Base-by-base conservation (phyloP, 495 filamentous ascomycete species). In the Annulohypoxylon maeteangense region DNA sequence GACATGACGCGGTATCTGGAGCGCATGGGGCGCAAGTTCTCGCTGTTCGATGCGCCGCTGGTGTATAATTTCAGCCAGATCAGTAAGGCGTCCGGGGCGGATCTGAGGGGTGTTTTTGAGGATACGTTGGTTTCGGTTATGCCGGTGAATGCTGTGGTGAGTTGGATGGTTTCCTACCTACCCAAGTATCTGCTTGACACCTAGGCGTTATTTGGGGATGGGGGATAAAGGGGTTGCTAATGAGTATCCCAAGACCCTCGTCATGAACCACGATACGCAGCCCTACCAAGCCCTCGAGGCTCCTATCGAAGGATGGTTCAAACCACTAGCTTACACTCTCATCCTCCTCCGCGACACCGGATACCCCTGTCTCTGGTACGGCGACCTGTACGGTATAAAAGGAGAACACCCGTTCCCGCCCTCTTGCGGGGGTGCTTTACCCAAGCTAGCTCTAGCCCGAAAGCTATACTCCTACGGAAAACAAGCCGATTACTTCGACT, bases 271-370 rank as follows among this genome's bases (percentile, higher is more conserved):
- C 23, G 47, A 51, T 23, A 51, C 47, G 0, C 47, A 51, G 12
- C 47, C 47, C 23, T 51, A 51, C 47, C 47, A 51, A 29, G 47
- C 47, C 25, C 47, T 51, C 47, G 47, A 51, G 23, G 47, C 47
- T 1, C 47, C 47, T 51, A 51, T 51, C 10, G 47, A 51, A 11
- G 47, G 47, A 20, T 51, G 47, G 47, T 51, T 51, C 10, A 51
- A 51, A 51, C 47, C 47, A n/a, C 23, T 51, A 1, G 47, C 47
- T 16, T 51, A 51, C 7, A 23, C 22, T 29, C 47, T 51, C 0
- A 51, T 51, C 47, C 47, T 51, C 23, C 47, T 51, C 11, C 47
- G 47, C 23, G 47, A 51, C 7, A 51, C 29, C 5, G 47, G 47
- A 1, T 51, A 51, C 12, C 47, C 47, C 23, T 51, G 47, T 2